A percentile compares a stretch with the other conserved stretches of the same genome.
phyloP scores from a whole-genome alignment of 2,329 filamentous ascomycete species.

The Calonectria hongkongensis region DNA sequence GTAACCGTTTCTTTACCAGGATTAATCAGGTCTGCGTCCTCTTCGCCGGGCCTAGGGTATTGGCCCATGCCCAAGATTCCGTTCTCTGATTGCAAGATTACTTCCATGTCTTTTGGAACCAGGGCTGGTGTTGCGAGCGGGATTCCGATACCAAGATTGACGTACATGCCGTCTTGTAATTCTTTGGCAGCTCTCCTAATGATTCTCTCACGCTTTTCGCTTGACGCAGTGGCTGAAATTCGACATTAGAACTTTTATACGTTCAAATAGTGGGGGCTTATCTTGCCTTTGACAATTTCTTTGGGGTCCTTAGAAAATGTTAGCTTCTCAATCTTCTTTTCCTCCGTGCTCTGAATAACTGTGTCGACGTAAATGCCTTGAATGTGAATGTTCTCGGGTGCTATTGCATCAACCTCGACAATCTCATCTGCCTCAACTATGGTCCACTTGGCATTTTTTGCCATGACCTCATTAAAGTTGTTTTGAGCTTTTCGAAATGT shows the following conservation, averaged over 20 bases:
- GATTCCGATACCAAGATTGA: slow-evolving; percentile 11
- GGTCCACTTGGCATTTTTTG: slow-evolving; percentile 10
- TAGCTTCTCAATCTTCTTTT: slow-evolving; percentile 12
- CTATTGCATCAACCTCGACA: not conserved
- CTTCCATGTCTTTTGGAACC: slow-evolving; percentile 6
- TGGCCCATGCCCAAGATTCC: slow-evolving; percentile 17
- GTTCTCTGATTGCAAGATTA: slow-evolving; percentile 3
- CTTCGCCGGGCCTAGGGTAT: slow-evolving; percentile 1
- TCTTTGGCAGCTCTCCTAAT: slow-evolving; percentile 1
- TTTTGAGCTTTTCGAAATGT: slow-evolving; percentile 13
- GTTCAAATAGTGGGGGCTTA: fast-evolving
- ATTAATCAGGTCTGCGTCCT: slow-evolving; percentile 4
- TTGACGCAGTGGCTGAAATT: not conserved
- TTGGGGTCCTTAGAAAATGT: not conserved
- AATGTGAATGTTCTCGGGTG: slow-evolving; percentile 11
- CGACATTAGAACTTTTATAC: not conserved
- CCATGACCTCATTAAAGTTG: slow-evolving; percentile 14
- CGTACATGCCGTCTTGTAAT: slow-evolving; percentile 18
- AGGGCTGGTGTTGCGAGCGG: slow-evolving; percentile 2
- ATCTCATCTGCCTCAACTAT: slow-evolving; percentile 13
- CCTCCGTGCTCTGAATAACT: slow-evolving; percentile 3
- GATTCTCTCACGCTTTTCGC: slow-evolving; percentile 18
- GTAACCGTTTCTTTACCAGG: slow-evolving; percentile 8
- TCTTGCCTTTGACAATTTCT: not conserved
- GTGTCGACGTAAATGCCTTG: slow-evolving; percentile 10